These are phyloP conservation scores for Ceratobasidium papillatum DNA, from an alignment of 1,284 basidiomycete species.

Conservation along the genomic window DNA sequence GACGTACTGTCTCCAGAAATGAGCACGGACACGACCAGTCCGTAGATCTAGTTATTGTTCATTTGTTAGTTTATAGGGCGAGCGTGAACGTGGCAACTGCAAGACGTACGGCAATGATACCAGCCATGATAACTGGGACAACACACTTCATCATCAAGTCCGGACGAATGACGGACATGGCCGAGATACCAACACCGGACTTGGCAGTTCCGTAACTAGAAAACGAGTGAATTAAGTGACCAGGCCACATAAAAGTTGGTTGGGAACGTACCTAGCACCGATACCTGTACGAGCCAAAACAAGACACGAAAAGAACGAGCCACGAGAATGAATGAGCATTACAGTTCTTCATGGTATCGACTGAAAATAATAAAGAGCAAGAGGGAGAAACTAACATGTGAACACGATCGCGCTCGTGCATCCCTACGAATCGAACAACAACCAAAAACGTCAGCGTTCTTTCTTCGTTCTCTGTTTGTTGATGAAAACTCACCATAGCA, in stretches of 20 bases:
- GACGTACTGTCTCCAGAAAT: conserved; percentile 79
- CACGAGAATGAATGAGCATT: conserved; percentile 6
- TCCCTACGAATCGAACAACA: conserved; percentile 63
- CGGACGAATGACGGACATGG: conserved; percentile 95
- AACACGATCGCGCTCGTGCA: conserved; percentile 97
- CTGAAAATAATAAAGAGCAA: not conserved
- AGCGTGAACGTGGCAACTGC: not conserved
- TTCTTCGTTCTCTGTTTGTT: not conserved
- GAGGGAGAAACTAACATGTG: conserved; percentile 78
- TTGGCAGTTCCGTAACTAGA: conserved; percentile 89
- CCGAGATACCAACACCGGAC: conserved; percentile 98
- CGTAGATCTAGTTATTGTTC: conserved; percentile 63
- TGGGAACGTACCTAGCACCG: conserved; percentile 67
- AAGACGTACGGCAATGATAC: conserved; percentile 92
- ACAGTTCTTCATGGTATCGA: not conserved
- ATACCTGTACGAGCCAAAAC: conserved; percentile 60
- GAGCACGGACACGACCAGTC: conserved; percentile 90
- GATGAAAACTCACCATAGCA: conserved; percentile 76
- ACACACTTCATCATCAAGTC: conserved; percentile 96
- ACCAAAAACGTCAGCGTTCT: conserved; percentile 11
- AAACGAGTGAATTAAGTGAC: conserved; percentile 40
- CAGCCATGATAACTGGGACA: conserved; percentile 98
- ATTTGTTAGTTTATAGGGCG: not conserved
- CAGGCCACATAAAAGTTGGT: not conserved
- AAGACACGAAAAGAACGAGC: conserved; percentile 1